These are phyloP conservation scores for Puya raimondii DNA, from an alignment of 176 grass and related monocot species.

Conservation along the genomic window DNA sequence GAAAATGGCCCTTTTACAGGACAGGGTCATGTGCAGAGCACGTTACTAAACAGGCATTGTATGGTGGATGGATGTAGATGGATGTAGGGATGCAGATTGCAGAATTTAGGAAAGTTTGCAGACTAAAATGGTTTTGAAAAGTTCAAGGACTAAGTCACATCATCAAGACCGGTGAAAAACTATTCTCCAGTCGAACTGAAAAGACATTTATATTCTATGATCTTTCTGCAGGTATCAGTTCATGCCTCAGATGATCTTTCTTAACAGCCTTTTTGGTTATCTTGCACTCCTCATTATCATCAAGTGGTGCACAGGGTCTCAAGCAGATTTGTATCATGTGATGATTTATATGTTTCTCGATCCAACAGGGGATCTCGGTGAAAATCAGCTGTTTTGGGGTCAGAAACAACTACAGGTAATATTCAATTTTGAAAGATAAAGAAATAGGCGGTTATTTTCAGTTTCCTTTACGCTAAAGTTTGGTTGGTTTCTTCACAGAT, in stretches of 20 bases:
- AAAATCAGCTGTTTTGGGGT: slow-evolving; percentile 97
- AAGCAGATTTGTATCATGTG: slow-evolving; percentile 96
- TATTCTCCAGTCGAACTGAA: background rate
- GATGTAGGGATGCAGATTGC: too few relatives aligned
- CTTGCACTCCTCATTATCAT: slow-evolving; percentile 87
- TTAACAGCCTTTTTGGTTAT: slow-evolving; percentile 98
- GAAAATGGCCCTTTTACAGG: too few relatives aligned
- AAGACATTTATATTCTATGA: slow-evolving; percentile 20
- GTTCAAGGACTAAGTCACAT: too few relatives aligned
- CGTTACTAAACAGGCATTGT: too few relatives aligned
- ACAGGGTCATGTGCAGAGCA: too few relatives aligned
- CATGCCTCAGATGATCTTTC: slow-evolving; percentile 92
- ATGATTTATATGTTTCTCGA: slow-evolving; percentile 99
- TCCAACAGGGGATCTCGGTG: slow-evolving; percentile 82
- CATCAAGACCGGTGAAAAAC: too few relatives aligned
- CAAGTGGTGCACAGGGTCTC: slow-evolving; percentile 94
- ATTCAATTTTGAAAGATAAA: slow-evolving; percentile 19
- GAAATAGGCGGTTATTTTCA: slow-evolving; percentile 13
- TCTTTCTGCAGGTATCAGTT: slow-evolving; percentile 77
- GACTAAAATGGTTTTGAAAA: too few relatives aligned
- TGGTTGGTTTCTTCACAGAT: slow-evolving; percentile 53
- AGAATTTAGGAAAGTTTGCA: background rate
- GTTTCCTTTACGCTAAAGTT: slow-evolving; percentile 14
- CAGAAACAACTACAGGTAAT: slow-evolving; percentile 90
- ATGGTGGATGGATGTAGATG: too few relatives aligned